Evolutionary conservation across 1,284 basidiomycete genomes (phyloP).

Genomic region (Moesziomyces aphidis): DNA sequence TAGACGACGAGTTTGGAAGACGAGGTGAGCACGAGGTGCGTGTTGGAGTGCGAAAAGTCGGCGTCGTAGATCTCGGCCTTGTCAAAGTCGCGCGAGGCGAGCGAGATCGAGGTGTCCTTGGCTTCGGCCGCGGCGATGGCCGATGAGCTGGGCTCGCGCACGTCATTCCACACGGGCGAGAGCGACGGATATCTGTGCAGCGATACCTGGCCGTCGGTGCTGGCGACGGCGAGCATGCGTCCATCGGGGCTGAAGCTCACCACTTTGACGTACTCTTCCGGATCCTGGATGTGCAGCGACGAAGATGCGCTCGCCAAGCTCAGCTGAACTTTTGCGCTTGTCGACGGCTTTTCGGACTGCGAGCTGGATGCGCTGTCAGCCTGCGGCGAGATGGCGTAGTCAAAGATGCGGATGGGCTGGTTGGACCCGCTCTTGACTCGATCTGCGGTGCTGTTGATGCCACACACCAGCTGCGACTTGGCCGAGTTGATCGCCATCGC

Average conservation of each 20-base stretch:
- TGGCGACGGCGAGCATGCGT: constrained; percentile 55
- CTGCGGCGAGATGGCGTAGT: constrained; percentile 18
- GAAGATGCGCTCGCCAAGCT: constrained; percentile 20
- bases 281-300: constrained; percentile 52
- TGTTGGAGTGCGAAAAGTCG: constrained; percentile 62
- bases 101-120: constrained; percentile 40
- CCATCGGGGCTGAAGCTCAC: constrained; percentile 56
- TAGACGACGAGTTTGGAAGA: constrained; percentile 54
- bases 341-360: too few species aligned
- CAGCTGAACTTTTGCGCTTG: constrained; percentile 24
- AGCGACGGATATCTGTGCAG: constrained; percentile 60
- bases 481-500: constrained; percentile 53
- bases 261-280: constrained; percentile 57
- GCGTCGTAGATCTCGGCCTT: constrained; percentile 62
- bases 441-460: constrained; percentile 56
- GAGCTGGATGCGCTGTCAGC: too few species aligned
- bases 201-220: constrained; percentile 56
- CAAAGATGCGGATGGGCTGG: constrained; percentile 55
- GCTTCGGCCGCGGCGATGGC: constrained; percentile 35
- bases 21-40: constrained; percentile 59
- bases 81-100: constrained; percentile 45
- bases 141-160: constrained; percentile 28
- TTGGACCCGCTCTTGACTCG: constrained; percentile 48
- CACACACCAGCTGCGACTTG: constrained; percentile 48
- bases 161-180: constrained; percentile 44